phyloP scores from a whole-genome alignment of 2,329 filamentous ascomycete species.

The Triangularia setosa region DNA sequence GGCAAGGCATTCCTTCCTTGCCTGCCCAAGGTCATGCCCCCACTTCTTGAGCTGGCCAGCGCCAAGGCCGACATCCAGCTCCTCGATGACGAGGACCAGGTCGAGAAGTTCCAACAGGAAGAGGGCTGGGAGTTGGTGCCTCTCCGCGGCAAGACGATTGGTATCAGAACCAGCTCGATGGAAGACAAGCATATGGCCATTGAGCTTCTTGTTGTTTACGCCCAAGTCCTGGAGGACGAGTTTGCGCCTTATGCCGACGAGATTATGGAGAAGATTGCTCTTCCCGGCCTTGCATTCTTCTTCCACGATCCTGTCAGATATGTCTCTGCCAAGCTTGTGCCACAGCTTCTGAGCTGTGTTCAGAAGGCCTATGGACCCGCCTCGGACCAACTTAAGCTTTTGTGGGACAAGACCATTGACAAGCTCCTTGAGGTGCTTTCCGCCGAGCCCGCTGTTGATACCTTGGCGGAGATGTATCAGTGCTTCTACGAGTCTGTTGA shows the following conservation, averaged over 20 bases:
- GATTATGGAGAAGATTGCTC: conserved; percentile 93
- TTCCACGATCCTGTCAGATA: conserved; percentile 98
- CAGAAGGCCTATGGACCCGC: conserved; percentile 83
- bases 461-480: conserved; percentile 97
- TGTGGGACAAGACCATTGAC: conserved; percentile 82
- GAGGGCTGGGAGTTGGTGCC: conserved; percentile 98
- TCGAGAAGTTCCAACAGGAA: conserved; percentile 87
- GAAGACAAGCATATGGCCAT: conserved; percentile 99
- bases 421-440: conserved; percentile 91
- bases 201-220: conserved; percentile 94
- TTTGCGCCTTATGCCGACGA: conserved; percentile 90
- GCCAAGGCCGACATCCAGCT: conserved; percentile 97
- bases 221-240: conserved; percentile 85
- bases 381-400: conserved; percentile 71
- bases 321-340: conserved; percentile 90
- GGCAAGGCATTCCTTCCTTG: conserved; percentile 89
- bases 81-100: conserved; percentile 90
- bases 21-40: conserved; percentile 89
- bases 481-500: conserved; percentile 99
- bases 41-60: conserved; percentile 81
- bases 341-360: conserved; percentile 87
- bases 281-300: conserved; percentile 94
- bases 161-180: conserved; percentile 92
- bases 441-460: conserved; percentile 92
- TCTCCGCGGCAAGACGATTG: conserved; percentile 95